Evolutionary conservation across 2,329 filamentous ascomycete genomes (phyloP).

Genomic region (Nothomitra cinnamomea): DNA sequence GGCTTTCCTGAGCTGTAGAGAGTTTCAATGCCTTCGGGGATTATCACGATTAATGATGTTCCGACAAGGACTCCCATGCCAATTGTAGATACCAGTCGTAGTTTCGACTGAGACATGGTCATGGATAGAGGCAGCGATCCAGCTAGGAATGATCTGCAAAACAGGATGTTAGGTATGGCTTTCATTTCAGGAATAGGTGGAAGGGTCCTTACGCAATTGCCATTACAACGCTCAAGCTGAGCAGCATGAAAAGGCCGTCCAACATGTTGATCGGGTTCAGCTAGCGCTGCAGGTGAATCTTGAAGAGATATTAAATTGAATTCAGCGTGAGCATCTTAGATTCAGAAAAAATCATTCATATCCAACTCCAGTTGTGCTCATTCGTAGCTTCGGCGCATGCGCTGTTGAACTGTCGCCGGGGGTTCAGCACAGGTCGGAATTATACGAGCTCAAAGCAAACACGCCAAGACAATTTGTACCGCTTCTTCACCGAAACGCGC

Average conservation of each 20-base stretch:
- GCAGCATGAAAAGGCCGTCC: conserved; percentile 48
- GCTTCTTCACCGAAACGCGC: too few species aligned
- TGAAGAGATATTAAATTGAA: too few species aligned
- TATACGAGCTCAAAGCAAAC: not conserved
- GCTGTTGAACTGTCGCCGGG: too few species aligned
- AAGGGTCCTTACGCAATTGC: conserved; percentile 37
- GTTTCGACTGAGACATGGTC: conserved; percentile 67
- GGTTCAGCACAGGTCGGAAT: not conserved
- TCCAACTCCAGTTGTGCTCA: too few species aligned
- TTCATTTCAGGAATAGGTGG: conserved; percentile 4
- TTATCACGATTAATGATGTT: conserved; percentile 90
- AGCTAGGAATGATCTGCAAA: conserved; percentile 70
- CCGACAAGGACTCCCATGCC: conserved; percentile 90
- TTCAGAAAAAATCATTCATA: too few species aligned
- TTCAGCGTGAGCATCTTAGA: too few species aligned
- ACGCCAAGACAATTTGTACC: too few species aligned
- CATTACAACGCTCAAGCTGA: conserved; percentile 48
- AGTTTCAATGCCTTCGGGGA: conserved; percentile 89
- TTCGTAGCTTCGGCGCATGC: too few species aligned
- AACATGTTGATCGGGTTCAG: conserved; percentile 23
- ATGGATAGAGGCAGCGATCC: conserved; percentile 83
- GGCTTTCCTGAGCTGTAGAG: conserved; percentile 42
- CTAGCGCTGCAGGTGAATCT: too few species aligned
- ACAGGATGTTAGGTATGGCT: not conserved
- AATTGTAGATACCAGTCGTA: conserved; percentile 78